Conservation (phyloP, 225 moss, liverwort and hornwort genomes). For the Takakia lepidozioides region DNA sequence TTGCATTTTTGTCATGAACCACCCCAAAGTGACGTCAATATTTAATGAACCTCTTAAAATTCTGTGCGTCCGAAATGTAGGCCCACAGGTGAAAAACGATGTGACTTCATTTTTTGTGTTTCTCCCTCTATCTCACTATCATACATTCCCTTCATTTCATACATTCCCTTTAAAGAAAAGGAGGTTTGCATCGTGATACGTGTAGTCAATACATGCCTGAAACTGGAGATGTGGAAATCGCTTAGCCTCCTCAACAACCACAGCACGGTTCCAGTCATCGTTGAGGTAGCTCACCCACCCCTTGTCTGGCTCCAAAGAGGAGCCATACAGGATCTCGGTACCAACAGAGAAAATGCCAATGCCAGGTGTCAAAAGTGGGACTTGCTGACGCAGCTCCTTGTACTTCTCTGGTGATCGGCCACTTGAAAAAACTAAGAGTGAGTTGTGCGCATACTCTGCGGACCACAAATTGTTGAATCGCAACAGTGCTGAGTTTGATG, state of each 20-base stretch:
- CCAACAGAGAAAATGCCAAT: conserved; percentile 75
- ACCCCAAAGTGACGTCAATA: no score
- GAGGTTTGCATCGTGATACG: no score
- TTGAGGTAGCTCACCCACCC: conserved; percentile 57
- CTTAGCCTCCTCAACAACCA: conserved; percentile 61
- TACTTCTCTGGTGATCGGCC: conserved; percentile 64
- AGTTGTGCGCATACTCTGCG: conserved; percentile 61
- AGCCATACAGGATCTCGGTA: conserved; percentile 72
- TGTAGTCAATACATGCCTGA: conserved; percentile 50
- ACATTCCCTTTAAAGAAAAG: no score
- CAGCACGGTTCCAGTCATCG: conserved; percentile 59
- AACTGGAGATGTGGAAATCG: conserved; percentile 41
- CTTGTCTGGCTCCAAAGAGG: conserved; percentile 43
- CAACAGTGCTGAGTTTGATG: conserved; percentile 33
- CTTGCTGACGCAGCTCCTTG: conserved; percentile 35
- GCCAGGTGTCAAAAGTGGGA: conserved; percentile 56
- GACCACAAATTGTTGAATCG: conserved; percentile 67
- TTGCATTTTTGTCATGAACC: no score
- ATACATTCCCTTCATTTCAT: no score
- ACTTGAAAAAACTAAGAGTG: conserved; percentile 58
- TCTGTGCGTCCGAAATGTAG: no score
- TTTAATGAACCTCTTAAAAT: no score
- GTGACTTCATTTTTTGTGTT: no score
- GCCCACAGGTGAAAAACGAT: no score
- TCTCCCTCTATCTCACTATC: no score